A percentile compares a stretch with the other conserved stretches of the same genome.
Conservation (phyloP, 2,329 filamentous ascomycete genomes). For the Penicillium paneum region DNA sequence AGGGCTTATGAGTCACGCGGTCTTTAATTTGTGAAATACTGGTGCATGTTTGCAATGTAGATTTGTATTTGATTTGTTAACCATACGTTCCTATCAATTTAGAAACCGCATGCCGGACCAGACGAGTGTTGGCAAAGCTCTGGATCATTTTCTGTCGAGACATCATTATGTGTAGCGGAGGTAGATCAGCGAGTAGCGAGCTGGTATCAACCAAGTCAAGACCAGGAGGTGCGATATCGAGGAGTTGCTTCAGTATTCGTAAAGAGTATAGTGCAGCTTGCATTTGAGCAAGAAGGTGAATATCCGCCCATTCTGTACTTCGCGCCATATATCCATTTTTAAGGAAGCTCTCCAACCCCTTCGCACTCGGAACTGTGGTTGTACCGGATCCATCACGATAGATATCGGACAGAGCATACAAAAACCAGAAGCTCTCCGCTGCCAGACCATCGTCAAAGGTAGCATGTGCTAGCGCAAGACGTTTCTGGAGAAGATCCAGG, state of each 20-base stretch:
- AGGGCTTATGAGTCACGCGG: background rate
- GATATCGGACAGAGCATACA: constrained; percentile 36
- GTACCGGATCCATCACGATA: constrained; percentile 17
- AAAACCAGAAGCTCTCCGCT: constrained; percentile 30
- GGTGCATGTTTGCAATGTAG: background rate
- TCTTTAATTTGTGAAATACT: background rate
- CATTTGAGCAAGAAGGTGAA: constrained; percentile 61
- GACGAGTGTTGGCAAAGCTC: constrained; percentile 7
- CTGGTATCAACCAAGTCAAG: constrained; percentile 11
- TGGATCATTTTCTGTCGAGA: constrained; percentile 22
- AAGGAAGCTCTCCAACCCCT: constrained; percentile 30
- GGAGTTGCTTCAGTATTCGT: constrained; percentile 56
- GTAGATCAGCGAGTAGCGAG: constrained; percentile 26
- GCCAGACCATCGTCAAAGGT: constrained; percentile 10
- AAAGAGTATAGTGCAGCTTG: constrained; percentile 62
- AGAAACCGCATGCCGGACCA: constrained; percentile 8
- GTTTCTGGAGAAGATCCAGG: constrained; percentile 19
- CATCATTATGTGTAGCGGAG: constrained; percentile 31
- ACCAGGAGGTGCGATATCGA: constrained; percentile 34
- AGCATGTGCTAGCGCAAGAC: constrained; percentile 21
- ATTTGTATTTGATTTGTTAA: constrained; percentile 7
- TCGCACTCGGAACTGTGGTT: constrained; percentile 15
- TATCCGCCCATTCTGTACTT: constrained; percentile 53
- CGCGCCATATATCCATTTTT: constrained; percentile 29
- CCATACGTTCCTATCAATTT: constrained; percentile 14